phyloP scores from a whole-genome alignment of 2,329 filamentous ascomycete genomes.

The Paraconiothyrium sp. region DNA sequence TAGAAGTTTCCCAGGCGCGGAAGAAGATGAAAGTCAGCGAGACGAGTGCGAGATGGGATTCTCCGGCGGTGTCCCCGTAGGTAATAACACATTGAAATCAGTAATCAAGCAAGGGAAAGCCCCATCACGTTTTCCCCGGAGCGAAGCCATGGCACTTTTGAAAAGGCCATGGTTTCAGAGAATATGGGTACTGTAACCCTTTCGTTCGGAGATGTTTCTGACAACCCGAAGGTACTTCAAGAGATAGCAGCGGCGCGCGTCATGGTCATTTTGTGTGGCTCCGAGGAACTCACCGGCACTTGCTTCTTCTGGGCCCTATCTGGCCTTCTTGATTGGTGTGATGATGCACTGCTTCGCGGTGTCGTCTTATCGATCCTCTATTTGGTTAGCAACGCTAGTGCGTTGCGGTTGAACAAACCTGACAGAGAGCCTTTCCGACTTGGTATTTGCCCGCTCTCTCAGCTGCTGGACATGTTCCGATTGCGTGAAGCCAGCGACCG shows the following conservation, averaged over 20 bases:
- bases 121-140: not conserved
- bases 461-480: conserved; percentile 23
- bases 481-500: conserved; percentile 17
- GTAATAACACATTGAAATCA: not conserved
- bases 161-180: conserved; percentile 21
- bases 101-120: not conserved
- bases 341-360: not conserved
- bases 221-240: conserved; percentile 19
- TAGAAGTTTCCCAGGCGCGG: not conserved
- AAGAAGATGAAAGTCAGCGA: not conserved
- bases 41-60: not conserved
- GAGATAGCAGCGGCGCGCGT: conserved; percentile 21
- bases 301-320: conserved; percentile 15
- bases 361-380: conserved; percentile 9
- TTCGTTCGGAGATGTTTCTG: conserved; percentile 1
- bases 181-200: conserved; percentile 15
- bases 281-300: conserved; percentile 13
- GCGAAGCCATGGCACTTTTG: conserved; percentile 12
- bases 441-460: conserved; percentile 9
- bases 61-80: not conserved
- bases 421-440: conserved; percentile 6
- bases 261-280: conserved; percentile 17
- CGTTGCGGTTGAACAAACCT: conserved; percentile 1
- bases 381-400: conserved; percentile 7
- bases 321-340: not conserved